Evolutionary conservation across 805 yeast genomes (phyloP).

Genomic region (Nakazawaea anatomiae): DNA sequence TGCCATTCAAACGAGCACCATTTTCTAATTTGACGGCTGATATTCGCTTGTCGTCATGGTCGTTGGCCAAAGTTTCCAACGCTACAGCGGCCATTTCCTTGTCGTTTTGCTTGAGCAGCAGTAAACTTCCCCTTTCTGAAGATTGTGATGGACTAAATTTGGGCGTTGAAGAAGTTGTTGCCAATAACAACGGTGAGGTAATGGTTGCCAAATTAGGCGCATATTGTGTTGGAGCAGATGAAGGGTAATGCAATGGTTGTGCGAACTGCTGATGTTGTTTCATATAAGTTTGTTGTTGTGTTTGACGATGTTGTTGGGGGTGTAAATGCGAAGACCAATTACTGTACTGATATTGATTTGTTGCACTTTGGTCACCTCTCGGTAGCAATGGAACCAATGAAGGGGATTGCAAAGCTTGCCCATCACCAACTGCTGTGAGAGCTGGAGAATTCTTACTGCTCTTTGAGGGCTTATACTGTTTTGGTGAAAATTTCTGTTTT

Average conservation of each 20-base stretch:
- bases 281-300: slow-evolving; percentile 13
- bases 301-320: slow-evolving; percentile 9
- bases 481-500: slow-evolving; percentile 26
- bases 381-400: slow-evolving; percentile 35
- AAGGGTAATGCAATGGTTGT: slow-evolving; percentile 59
- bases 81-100: slow-evolving; percentile 29
- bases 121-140: slow-evolving; percentile 21
- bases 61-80: slow-evolving; percentile 30
- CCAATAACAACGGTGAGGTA: slow-evolving; percentile 58
- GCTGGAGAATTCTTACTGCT: slow-evolving; percentile 10
- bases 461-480: slow-evolving; percentile 27
- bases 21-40: slow-evolving; percentile 27
- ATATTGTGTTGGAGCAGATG: slow-evolving; percentile 65
- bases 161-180: slow-evolving; percentile 37
- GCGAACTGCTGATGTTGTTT: slow-evolving; percentile 23
- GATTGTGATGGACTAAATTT: slow-evolving; percentile 33
- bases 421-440: background rate
- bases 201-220: slow-evolving; percentile 59
- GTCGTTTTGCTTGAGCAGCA: slow-evolving; percentile 10
- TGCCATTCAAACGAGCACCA: slow-evolving; percentile 7
- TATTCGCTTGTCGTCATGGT: slow-evolving; percentile 19
- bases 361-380: slow-evolving; percentile 21
- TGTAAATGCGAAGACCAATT: slow-evolving; percentile 11
- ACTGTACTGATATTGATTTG: slow-evolving; percentile 16
- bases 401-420: slow-evolving; percentile 23